phyloP scores from a whole-genome alignment of 208 protist species.

The Trypanosoma brucei region DNA sequence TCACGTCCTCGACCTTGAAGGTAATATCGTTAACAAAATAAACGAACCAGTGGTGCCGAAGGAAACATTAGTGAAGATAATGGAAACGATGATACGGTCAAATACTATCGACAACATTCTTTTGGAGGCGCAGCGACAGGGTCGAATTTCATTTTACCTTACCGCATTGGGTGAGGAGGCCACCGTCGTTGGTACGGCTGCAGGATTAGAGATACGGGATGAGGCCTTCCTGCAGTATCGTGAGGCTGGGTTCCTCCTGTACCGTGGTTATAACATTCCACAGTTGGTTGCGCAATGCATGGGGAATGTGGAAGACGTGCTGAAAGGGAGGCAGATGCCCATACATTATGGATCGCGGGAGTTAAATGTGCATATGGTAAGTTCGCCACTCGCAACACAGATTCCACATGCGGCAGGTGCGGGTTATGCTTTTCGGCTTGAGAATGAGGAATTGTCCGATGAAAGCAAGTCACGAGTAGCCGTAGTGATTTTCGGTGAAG shows the following conservation, averaged over 20 bases:
- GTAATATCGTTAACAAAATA: slow-evolving; percentile 24
- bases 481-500: slow-evolving; percentile 96
- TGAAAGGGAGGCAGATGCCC: slow-evolving; percentile 97
- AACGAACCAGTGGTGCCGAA: slow-evolving; percentile 12
- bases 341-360: slow-evolving; percentile 95
- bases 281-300: slow-evolving; percentile 96
- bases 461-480: slow-evolving; percentile 36
- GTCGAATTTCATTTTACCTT: slow-evolving; percentile 97
- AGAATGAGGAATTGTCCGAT: slow-evolving; percentile 48
- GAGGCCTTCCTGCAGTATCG: slow-evolving; percentile 95
- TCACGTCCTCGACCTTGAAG: slow-evolving; percentile 60
- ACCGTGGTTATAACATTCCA: slow-evolving; percentile 88
- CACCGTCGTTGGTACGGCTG: slow-evolving; percentile 84
- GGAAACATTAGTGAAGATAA: slow-evolving; percentile 57
- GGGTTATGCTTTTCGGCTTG: slow-evolving; percentile 92
- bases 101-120: slow-evolving; percentile 92
- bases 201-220: slow-evolving; percentile 86
- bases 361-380: slow-evolving; percentile 94
- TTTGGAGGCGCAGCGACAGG: slow-evolving; percentile 92
- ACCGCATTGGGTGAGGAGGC: slow-evolving; percentile 95
- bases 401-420: slow-evolving; percentile 94
- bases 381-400: slow-evolving; percentile 95
- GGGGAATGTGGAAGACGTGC: slow-evolving; percentile 79
- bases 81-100: slow-evolving; percentile 89
- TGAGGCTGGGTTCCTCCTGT: slow-evolving; percentile 73